phyloP scores from a whole-genome alignment of 805 yeast species.

The Cyberlindnera misumaiensis region DNA sequence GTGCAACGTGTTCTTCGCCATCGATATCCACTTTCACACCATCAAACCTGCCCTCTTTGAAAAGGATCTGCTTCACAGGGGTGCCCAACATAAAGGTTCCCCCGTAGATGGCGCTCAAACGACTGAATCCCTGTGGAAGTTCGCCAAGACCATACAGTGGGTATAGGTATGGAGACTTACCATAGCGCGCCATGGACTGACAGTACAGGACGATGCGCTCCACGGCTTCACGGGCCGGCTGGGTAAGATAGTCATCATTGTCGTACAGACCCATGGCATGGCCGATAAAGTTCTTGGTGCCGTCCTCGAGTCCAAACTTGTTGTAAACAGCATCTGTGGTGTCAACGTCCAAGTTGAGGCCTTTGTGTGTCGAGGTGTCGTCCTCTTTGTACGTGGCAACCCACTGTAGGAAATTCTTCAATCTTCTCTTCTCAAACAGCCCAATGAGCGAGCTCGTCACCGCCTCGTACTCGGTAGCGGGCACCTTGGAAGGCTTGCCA shows the following conservation, averaged over 20 bases:
- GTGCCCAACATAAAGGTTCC: constrained; percentile 98
- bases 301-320: constrained; percentile 84
- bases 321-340: constrained; percentile 89
- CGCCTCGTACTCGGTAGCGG: constrained; percentile 88
- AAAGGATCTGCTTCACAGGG: constrained; percentile 84
- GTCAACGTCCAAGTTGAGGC: constrained; percentile 74
- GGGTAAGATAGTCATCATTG: constrained; percentile 79
- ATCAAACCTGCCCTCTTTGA: constrained; percentile 63
- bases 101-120: constrained; percentile 94
- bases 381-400: constrained; percentile 78
- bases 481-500: constrained; percentile 91
- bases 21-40: constrained; percentile 84
- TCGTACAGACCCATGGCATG: constrained; percentile 98
- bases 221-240: constrained; percentile 88
- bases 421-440: constrained; percentile 89
- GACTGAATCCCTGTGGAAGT: constrained; percentile 97
- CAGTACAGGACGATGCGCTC: constrained; percentile 82
- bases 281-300: constrained; percentile 94
- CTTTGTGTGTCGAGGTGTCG: constrained; percentile 74
- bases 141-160: constrained; percentile 97
- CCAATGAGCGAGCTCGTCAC: constrained; percentile 90
- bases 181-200: constrained; percentile 88
- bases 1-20: constrained; percentile 57
- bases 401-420: constrained; percentile 87
- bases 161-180: constrained; percentile 93